Evolutionary conservation across 192 early-diverging fungal species (phyloP).

Genomic region (Coemansia sp.): DNA sequence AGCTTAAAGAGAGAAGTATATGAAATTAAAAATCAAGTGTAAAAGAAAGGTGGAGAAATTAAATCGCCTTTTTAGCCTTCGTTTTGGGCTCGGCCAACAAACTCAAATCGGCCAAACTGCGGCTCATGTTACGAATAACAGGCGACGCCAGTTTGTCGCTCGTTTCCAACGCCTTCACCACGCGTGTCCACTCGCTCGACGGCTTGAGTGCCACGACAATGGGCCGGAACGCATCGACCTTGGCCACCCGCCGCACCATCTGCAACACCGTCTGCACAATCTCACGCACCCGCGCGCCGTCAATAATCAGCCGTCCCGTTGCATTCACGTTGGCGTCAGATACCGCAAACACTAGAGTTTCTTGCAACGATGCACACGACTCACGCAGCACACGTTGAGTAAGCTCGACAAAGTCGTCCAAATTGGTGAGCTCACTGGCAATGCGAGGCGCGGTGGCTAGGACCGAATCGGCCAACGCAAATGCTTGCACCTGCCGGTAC

Average conservation of each 20-base stretch:
- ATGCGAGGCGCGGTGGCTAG: constrained; percentile 5
- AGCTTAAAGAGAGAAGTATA: no score
- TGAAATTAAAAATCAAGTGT: no score
- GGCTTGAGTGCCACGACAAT: constrained; percentile 11
- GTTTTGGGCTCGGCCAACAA: constrained; percentile 5
- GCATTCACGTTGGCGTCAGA: constrained; percentile 25
- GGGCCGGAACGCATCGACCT: constrained; percentile 8
- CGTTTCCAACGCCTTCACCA: constrained; percentile 14
- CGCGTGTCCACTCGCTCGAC: constrained; percentile 21
- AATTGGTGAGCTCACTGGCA: background rate
- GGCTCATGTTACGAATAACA: constrained; percentile 16
- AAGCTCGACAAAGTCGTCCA: background rate
- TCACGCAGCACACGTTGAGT: background rate
- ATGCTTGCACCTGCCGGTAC: constrained; percentile 67
- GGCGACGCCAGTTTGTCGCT: constrained; percentile 18
- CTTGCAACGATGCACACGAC: constrained; percentile 23
- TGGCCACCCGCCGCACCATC: constrained; percentile 12
- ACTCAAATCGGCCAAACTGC: background rate
- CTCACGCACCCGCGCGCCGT: constrained; percentile 34
- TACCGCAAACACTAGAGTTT: constrained; percentile 19
- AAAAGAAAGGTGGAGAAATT: no score
- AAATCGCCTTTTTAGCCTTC: background rate
- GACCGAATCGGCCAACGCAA: constrained; percentile 30
- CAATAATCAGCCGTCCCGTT: constrained; percentile 18
- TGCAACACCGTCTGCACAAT: constrained; percentile 21